phyloP scores from a whole-genome alignment of 345 rosid species.

The Nephelium lappaceum region DNA sequence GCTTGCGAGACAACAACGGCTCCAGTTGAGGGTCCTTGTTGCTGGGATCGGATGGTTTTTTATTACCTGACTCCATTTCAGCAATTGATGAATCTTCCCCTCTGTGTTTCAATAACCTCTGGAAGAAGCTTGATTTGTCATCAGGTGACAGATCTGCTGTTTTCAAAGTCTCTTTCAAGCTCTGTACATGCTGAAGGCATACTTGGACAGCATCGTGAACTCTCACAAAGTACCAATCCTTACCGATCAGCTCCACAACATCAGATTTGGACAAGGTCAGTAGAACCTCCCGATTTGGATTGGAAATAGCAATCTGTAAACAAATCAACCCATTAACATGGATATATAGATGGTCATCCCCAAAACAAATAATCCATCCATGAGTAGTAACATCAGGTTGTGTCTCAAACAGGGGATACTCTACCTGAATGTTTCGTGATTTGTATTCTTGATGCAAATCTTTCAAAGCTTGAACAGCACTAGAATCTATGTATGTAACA shows the following conservation, averaged over 20 bases:
- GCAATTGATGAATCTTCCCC: conserved; percentile 45
- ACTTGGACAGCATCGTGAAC: conserved; percentile 97
- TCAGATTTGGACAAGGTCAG: conserved; percentile 79
- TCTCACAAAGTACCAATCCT: conserved; percentile 93
- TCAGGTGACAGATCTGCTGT: conserved; percentile 31
- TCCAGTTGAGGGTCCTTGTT: conserved; percentile 49
- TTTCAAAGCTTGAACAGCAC: conserved; percentile 92
- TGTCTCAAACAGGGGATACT: not conserved
- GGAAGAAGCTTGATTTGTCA: conserved; percentile 45
- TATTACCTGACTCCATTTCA: conserved; percentile 56
- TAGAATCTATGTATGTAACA: conserved; percentile 84
- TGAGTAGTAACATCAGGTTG: not conserved
- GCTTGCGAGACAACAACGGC: conserved; percentile 56
- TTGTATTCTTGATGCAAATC: conserved; percentile 89
- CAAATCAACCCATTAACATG: not conserved
- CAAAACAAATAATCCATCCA: conserved; percentile 1
- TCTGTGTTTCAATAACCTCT: conserved; percentile 44
- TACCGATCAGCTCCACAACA: conserved; percentile 74
- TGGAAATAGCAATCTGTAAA: conserved; percentile 81
- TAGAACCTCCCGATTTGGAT: conserved; percentile 82
- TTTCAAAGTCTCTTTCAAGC: conserved; percentile 38
- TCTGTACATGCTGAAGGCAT: conserved; percentile 81
- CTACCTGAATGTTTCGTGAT: conserved; percentile 81
- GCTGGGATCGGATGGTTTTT: conserved; percentile 15
- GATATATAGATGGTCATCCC: not conserved